Conservation (phyloP, 306 rosid species). For the Quercus robur region DNA sequence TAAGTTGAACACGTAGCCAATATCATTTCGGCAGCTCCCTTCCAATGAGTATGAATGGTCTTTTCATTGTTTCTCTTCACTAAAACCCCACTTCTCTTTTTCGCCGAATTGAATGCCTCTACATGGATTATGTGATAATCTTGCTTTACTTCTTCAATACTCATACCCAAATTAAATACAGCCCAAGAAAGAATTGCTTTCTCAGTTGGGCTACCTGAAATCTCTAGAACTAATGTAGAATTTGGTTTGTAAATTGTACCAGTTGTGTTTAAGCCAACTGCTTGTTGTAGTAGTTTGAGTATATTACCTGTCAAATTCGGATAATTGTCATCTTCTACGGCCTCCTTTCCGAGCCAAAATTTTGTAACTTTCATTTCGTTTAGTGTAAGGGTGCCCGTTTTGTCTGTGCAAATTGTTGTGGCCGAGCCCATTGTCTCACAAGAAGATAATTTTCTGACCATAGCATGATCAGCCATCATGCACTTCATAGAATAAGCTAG, state of each 20-base stretch:
- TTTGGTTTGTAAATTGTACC: slow-evolving; percentile 12
- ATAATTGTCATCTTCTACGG: not conserved
- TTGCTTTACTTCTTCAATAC: slow-evolving; percentile 18
- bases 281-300: slow-evolving; percentile 12
- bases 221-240: slow-evolving; percentile 11
- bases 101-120: slow-evolving; percentile 17
- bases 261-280: slow-evolving; percentile 19
- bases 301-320: not conserved
- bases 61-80: not conserved
- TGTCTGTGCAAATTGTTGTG: slow-evolving; percentile 25
- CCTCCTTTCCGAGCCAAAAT: slow-evolving; percentile 25
- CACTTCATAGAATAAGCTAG: slow-evolving; percentile 26
- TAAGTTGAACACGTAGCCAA: slow-evolving; percentile 13
- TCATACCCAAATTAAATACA: slow-evolving; percentile 1
- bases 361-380: slow-evolving; percentile 23
- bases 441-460: slow-evolving; percentile 26
- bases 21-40: slow-evolving; percentile 31
- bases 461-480: slow-evolving; percentile 28
- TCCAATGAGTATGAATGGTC: slow-evolving; percentile 15
- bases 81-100: slow-evolving; percentile 27
- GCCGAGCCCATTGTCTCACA: slow-evolving; percentile 28
- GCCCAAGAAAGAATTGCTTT: slow-evolving; percentile 26
- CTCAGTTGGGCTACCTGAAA: slow-evolving; percentile 25
- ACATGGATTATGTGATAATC: slow-evolving; percentile 13
- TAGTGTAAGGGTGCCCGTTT: slow-evolving; percentile 23